These are phyloP conservation scores for Musa schizocarpa DNA, from an alignment of 176 grass and related monocot genomes.

Conservation along the genomic window DNA sequence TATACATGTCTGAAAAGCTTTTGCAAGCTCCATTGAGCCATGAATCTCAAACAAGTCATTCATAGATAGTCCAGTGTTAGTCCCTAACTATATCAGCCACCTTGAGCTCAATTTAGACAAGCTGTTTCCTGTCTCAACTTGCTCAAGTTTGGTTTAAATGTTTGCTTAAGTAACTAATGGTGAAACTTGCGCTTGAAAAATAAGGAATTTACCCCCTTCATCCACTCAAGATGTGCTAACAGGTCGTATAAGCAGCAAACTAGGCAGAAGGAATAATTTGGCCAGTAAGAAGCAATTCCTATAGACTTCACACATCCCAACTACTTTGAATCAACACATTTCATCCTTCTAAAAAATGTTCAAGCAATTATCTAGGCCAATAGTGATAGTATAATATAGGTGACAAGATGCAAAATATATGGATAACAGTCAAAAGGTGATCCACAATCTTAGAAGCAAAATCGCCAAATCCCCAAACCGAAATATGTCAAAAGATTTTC, in stretches of 20 bases:
- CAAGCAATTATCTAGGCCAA: not conserved
- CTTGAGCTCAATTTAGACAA: not conserved
- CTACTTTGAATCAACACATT: not conserved
- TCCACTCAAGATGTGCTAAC: not conserved
- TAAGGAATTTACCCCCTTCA: not conserved
- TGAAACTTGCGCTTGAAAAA: not conserved
- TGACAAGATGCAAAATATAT: not conserved
- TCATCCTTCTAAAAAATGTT: not conserved
- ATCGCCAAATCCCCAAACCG: too few species aligned
- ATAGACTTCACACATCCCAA: not conserved
- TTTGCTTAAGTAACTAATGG: not conserved
- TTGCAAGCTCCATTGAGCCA: not conserved
- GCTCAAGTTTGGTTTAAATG: not conserved
- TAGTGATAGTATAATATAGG: not conserved
- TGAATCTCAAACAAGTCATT: not conserved
- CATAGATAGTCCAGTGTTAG: not conserved
- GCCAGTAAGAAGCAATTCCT: not conserved
- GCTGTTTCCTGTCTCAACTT: too few species aligned
- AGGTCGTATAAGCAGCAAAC: not conserved
- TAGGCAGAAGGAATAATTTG: not conserved
- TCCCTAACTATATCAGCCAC: not conserved
- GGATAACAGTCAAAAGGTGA: not conserved
- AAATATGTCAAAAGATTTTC: too few species aligned
- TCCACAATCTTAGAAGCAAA: too few species aligned
- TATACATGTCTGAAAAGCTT: not conserved